These are phyloP conservation scores for Boletales sp. DNA, from an alignment of 768 basidiomycete species.

Conservation along the genomic window DNA sequence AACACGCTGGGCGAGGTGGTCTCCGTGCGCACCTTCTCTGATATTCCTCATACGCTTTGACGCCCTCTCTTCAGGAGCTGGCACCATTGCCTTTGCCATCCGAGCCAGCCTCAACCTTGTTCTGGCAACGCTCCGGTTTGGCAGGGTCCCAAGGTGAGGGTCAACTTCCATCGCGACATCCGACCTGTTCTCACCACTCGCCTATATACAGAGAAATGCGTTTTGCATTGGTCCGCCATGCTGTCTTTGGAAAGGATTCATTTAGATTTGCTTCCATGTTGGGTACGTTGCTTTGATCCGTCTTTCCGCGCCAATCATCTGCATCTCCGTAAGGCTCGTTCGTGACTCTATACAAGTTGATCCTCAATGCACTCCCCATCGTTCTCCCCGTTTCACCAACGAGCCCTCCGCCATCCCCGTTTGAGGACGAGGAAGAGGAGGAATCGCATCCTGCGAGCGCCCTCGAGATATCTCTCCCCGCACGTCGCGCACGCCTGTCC, in stretches of 20 bases:
- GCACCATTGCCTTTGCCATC: slow-evolving; percentile 73
- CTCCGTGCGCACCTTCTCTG: slow-evolving; percentile 49
- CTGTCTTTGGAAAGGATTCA: slow-evolving; percentile 80
- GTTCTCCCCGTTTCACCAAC: slow-evolving; percentile 46
- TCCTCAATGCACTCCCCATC: slow-evolving; percentile 76
- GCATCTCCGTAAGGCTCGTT: slow-evolving; percentile 55
- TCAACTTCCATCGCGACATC: neutral
- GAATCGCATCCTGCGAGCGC: slow-evolving; percentile 6
- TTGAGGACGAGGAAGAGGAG: slow-evolving; percentile 30
- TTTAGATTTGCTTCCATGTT: slow-evolving; percentile 87
- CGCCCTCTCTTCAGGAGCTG: slow-evolving; percentile 56
- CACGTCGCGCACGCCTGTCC: slow-evolving; percentile 52
- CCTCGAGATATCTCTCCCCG: slow-evolving; percentile 17
- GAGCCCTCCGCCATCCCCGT: slow-evolving; percentile 24
- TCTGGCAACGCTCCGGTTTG: slow-evolving; percentile 69
- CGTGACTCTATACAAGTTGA: slow-evolving; percentile 71
- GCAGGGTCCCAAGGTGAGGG: slow-evolving; percentile 61
- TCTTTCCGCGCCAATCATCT: neutral
- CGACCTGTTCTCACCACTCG: neutral
- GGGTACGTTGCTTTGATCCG: slow-evolving; percentile 38
- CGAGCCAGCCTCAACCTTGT: slow-evolving; percentile 82
- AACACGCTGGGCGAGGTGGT: slow-evolving; percentile 69
- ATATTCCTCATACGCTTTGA: neutral
- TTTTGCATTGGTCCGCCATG: slow-evolving; percentile 67
- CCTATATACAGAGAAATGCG: slow-evolving; percentile 52